Percentiles rank a stretch among this genome's conserved stretches.
These are phyloP conservation scores for Alternaria ventricosa DNA, from an alignment of 2,329 filamentous ascomycete species.

Conservation along the genomic window DNA sequence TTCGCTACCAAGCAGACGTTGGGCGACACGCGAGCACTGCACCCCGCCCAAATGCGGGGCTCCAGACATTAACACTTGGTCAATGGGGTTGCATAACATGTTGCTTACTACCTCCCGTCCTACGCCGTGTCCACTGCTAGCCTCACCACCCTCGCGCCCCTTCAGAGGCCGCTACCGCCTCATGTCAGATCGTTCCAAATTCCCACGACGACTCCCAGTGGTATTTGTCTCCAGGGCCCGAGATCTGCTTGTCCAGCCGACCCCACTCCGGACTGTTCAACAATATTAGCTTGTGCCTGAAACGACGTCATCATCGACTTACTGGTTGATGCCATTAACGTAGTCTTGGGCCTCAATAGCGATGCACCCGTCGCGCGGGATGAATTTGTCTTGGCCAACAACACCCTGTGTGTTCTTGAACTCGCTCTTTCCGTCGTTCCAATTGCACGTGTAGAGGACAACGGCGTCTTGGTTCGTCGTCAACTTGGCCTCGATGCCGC, in stretches of 20 bases:
- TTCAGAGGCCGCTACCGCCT: not conserved
- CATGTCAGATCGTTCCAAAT: constrained; percentile 34
- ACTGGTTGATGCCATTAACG: constrained; percentile 46
- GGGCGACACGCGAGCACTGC: constrained; percentile 8
- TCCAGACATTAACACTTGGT: constrained; percentile 12
- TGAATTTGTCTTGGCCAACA: constrained; percentile 37
- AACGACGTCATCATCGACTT: constrained; percentile 17
- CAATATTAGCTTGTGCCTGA: constrained; percentile 21
- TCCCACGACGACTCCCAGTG: constrained; percentile 43
- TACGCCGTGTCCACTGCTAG: not conserved
- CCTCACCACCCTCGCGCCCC: not conserved
- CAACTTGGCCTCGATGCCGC: constrained; percentile 42
- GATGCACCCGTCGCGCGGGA: constrained; percentile 43
- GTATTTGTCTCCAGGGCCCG: constrained; percentile 41
- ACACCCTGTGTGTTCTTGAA: constrained; percentile 44
- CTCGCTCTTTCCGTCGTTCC: constrained; percentile 45
- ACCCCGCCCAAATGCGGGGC: constrained; percentile 23
- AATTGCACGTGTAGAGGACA: constrained; percentile 45
- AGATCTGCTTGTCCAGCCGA: constrained; percentile 39
- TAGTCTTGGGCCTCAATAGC: constrained; percentile 46
- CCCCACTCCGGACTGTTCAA: constrained; percentile 43
- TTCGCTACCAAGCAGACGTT: constrained; percentile 4
- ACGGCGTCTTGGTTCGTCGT: constrained; percentile 42
- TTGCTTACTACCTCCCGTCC: constrained; percentile 9
- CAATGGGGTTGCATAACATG: constrained; percentile 5